Base-by-base conservation (phyloP, 306 rosid genomes). In the Gastrolobium bilobum region DNA sequence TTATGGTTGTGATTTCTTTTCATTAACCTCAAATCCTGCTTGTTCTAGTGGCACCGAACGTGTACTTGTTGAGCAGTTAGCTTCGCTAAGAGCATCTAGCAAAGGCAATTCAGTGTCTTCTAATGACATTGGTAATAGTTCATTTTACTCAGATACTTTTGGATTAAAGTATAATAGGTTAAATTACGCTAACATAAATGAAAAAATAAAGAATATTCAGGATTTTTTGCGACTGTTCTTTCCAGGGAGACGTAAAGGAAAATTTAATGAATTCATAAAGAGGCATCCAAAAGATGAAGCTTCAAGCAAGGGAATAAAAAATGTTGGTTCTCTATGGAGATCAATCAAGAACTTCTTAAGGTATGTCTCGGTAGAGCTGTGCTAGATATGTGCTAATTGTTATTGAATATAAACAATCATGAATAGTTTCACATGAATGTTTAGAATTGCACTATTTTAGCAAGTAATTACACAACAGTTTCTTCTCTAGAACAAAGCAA, bases 11-110 rank as follows among this genome's bases (percentile, higher is more conserved):
- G 50, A 57, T 70, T 38, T 78, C 14, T 69, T 77, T 57, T 73
- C 51, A 10, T 72, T 73, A 44, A 65, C 53, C 53, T 77, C 48
- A 47, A 59, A 72, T 75, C 37, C 44, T 54, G 20, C 76, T 58
- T 86, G 70, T 79, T 78, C 39, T 86, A 95, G 94, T 63, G 88
- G 72, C 42, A 47, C 84, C 4, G 98, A 93, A 82, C 94, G 93
- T 10, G 64, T 58, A 3, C 93, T 85, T 67, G 79, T 95, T 64
- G 82, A 93, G 79, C 88, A 88, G 82, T 81, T 95, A 84, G 90
- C 97, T 54, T 89, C 83, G 38, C 80, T 86, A 29, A 88, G 84
- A 85, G 82, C 89, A 54, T 79, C 91, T 82, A 84, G 66, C 44
- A 79, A 63, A 68, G 84, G 79, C 20, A 76, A 58, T 68, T 70